Evolutionary conservation across 768 basidiomycete species (phyloP).

Genomic region (Podaxis pistillaris): DNA sequence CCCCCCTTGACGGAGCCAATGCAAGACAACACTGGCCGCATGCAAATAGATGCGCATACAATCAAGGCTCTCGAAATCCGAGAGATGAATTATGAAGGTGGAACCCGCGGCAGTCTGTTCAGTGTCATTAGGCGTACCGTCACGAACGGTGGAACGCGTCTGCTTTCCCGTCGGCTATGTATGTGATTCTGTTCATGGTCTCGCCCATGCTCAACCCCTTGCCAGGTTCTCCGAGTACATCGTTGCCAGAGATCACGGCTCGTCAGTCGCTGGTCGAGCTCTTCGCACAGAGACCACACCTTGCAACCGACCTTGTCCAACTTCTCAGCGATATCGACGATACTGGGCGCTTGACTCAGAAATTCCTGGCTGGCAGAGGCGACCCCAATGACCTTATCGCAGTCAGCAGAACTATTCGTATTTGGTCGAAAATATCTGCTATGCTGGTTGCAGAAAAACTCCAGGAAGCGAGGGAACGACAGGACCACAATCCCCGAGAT

Average conservation of each 20-base stretch:
- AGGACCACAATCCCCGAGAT: conserved; percentile 29
- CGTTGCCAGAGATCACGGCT: conserved; percentile 64
- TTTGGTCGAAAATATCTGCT: conserved; percentile 53
- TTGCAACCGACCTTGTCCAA: conserved; percentile 61
- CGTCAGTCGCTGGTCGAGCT: conserved; percentile 78
- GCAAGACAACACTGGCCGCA: conserved; percentile 57
- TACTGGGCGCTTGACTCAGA: conserved; percentile 72
- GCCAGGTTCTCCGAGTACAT: conserved; percentile 76
- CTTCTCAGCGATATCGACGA: conserved; percentile 64
- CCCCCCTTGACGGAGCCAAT: conserved; percentile 58
- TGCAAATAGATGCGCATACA: conserved; percentile 89
- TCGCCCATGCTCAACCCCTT: conserved; percentile 9
- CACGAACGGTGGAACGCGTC: conserved; percentile 74
- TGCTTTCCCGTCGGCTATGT: conserved; percentile 80
- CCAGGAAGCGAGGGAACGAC: conserved; percentile 42
- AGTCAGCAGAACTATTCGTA: conserved; percentile 58
- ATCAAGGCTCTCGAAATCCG: conserved; percentile 86
- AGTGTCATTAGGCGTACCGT: conserved; percentile 74
- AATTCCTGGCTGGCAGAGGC: conserved; percentile 68
- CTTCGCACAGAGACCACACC: conserved; percentile 58
- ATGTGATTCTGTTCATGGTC: conserved; percentile 34
- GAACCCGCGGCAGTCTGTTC: conserved; percentile 69
- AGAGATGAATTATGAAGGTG: conserved; percentile 72
- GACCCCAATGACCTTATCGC: conserved; percentile 62
- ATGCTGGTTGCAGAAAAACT: conserved; percentile 55